Evolutionary conservation across 202 grass and related monocot genomes (phyloP), one percentile per base, ranked within the genome.

Genomic region (Carex sylvatica): DNA sequence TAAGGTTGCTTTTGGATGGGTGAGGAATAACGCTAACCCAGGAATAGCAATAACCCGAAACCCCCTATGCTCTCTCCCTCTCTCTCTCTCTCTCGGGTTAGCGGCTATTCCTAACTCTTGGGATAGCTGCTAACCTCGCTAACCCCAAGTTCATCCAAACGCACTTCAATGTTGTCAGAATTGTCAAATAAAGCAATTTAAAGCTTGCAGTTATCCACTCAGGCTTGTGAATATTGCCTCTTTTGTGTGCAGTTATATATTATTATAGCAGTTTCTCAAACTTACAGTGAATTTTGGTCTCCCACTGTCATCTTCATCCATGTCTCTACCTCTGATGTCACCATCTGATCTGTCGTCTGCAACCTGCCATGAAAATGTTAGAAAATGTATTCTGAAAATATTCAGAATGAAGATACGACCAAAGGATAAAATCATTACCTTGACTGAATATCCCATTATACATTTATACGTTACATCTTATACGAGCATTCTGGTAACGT

Each of bases 331-430:
- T 79, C 92, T 90, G 56, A 98, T 89, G 77, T 93, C 92, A 13
- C 87, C 84, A 72, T 95, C 96, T 67, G 87, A 90, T 86, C 89
- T 93, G 65, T 91, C 95, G 91, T 95, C 95, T 13, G 92, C 95
- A 20, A 90, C 84, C 95, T 98, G 85, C 40, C 82, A 79, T n/a
- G 16, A 5, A 77, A 35, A 70, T 89, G 24, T 33, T n/a, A 77
- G 73, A 36, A 54, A 47, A 23, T 71, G 19, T 23, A 71, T 16
- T 47, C 23, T 28, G 13, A 23, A 74, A 30, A 31, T 54, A 33
- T 54, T 20, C 23, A 74, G n/a, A 3, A 54, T 30, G 58, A n/a
- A 35, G 16, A 35, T 24, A 24, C 19, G 1, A 71, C 68, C 19
- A 23, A 71, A 71, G 3, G 10, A 49, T 14, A 71, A 66, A 22